A percentile compares a stretch with the other conserved stretches of the same genome.
These are phyloP conservation scores for Citeromyces hawaiiensis DNA, from an alignment of 1,139 yeast genomes.

Conservation along the genomic window DNA sequence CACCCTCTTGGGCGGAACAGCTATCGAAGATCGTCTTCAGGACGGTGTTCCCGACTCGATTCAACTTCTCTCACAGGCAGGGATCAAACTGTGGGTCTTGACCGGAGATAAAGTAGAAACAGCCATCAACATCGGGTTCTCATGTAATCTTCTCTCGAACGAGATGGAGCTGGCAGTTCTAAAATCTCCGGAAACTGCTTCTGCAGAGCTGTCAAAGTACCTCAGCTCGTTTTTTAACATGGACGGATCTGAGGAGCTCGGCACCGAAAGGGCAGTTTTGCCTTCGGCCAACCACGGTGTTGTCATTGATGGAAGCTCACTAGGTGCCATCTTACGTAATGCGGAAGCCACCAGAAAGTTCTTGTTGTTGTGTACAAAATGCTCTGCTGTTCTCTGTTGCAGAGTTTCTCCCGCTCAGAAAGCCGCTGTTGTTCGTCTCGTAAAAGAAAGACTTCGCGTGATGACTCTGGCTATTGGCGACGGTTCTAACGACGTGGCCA, in stretches of 20 bases:
- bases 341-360: constrained; percentile 24
- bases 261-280: constrained; percentile 26
- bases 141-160: constrained; percentile 79
- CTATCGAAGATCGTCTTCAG: constrained; percentile 92
- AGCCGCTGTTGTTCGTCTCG: constrained; percentile 41
- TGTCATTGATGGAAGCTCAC: constrained; percentile 43
- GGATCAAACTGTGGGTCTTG: constrained; percentile 91
- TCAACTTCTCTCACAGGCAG: constrained; percentile 73
- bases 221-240: constrained; percentile 28
- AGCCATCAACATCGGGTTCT: constrained; percentile 93
- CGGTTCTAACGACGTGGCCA: constrained; percentile 59
- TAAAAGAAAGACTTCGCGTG: constrained; percentile 32
- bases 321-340: constrained; percentile 26
- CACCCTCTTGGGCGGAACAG: constrained; percentile 83
- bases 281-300: constrained; percentile 35
- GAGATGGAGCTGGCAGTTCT: constrained; percentile 80
- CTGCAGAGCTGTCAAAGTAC: constrained; percentile 33
- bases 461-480: constrained; percentile 59
- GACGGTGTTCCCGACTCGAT: constrained; percentile 95
- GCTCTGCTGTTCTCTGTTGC: constrained; percentile 50
- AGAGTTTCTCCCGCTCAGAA: constrained; percentile 56
- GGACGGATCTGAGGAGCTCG: constrained; percentile 21
- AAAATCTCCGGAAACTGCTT: constrained; percentile 33
- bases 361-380: constrained; percentile 41
- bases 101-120: constrained; percentile 98